Conservation (phyloP, 169 alveolate genomes). For the Plasmodium gonderi region DNA sequence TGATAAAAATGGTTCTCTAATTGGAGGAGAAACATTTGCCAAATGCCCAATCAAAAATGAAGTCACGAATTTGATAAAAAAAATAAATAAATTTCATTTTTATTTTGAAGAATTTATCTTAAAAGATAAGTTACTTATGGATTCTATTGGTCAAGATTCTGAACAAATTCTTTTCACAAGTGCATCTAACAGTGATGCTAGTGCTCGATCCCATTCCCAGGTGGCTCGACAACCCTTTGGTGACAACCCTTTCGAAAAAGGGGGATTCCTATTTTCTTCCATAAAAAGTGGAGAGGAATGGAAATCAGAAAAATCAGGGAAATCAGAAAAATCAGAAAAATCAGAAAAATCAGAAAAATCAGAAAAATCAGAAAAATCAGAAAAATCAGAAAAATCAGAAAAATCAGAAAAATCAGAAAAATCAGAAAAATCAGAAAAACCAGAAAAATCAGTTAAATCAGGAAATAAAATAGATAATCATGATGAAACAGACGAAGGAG, state of each 20-base stretch:
- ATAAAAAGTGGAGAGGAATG: neutral
- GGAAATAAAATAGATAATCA: too few relatives aligned
- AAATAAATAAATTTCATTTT: slow-evolving; percentile 56
- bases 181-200: neutral
- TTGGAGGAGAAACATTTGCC: neutral
- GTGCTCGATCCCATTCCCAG: neutral
- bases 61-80: slow-evolving; percentile 25
- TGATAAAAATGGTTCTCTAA: neutral
- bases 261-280: neutral
- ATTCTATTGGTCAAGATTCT: neutral
- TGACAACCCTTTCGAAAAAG: neutral
- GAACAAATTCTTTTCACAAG: neutral
- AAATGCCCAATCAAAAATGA: slow-evolving; percentile 48
- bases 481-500: too few relatives aligned
- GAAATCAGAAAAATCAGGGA: too few relatives aligned
- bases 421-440: too few relatives aligned
- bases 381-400: too few relatives aligned
- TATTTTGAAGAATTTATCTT: slow-evolving; percentile 23
- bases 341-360: too few relatives aligned
- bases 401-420: too few relatives aligned
- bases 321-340: too few relatives aligned
- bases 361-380: too few relatives aligned
- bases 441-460: too few relatives aligned
- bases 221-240: neutral
- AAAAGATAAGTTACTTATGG: neutral